These are phyloP conservation scores for Ciborinia camelliae DNA, from an alignment of 2,329 filamentous ascomycete species.

Conservation along the genomic window DNA sequence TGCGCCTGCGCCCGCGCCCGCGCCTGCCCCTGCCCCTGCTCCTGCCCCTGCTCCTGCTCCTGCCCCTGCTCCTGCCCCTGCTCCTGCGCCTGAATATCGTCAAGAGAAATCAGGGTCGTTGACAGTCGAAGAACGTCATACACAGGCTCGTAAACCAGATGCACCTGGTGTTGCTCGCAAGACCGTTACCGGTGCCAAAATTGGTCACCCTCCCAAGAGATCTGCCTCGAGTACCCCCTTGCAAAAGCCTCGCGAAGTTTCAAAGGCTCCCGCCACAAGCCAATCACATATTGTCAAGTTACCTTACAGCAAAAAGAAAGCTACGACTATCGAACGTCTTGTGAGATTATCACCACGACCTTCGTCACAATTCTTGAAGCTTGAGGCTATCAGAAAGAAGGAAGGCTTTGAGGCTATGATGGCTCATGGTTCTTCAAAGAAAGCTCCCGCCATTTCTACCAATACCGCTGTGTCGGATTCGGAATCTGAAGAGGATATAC, in stretches of 20 bases:
- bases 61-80: too few species aligned
- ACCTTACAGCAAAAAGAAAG: conserved; percentile 33
- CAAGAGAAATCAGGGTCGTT: conserved; percentile 22
- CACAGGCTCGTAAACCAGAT: conserved; percentile 35
- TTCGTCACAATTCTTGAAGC: conserved; percentile 20
- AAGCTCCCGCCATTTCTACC: background rate
- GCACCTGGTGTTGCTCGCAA: conserved; percentile 38
- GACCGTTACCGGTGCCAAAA: conserved; percentile 29
- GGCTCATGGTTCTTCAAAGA: conserved; percentile 9
- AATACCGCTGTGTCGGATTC: conserved; percentile 1
- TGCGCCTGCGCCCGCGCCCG: too few species aligned
- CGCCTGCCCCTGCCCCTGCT: too few species aligned
- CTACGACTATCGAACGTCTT: conserved; percentile 33
- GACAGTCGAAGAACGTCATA: conserved; percentile 36
- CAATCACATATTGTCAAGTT: conserved; percentile 33
- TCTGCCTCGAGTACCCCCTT: conserved; percentile 25
- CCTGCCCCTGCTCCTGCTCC: too few species aligned
- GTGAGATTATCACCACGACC: conserved; percentile 27
- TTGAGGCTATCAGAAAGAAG: conserved; percentile 21
- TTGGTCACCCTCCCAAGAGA: conserved; percentile 35
- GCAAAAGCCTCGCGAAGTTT: conserved; percentile 21
- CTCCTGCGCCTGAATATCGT: conserved; percentile 14
- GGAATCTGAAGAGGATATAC: conserved; percentile 29
- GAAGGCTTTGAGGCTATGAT: conserved; percentile 22
- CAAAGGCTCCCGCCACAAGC: conserved; percentile 13